These are phyloP conservation scores for Leccinum imitatum DNA, from an alignment of 768 basidiomycete species.

Conservation along the genomic window DNA sequence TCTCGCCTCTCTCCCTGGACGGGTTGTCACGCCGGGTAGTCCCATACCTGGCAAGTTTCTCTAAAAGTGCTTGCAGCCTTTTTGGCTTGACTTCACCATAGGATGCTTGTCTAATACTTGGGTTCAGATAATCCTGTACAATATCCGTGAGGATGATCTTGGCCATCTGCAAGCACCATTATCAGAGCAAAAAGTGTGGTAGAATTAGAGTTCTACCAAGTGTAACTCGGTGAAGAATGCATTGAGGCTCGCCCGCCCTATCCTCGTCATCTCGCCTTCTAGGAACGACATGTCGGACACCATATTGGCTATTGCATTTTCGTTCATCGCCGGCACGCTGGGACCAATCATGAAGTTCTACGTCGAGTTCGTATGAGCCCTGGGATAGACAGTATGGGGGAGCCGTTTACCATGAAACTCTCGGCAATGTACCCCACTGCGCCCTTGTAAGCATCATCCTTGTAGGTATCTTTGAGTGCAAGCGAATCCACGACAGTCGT, in stretches of 20 bases:
- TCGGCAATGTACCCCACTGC: constrained; percentile 88
- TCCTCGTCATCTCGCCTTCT: constrained; percentile 78
- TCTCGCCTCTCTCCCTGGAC: constrained; percentile 67
- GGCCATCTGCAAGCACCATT: constrained; percentile 48
- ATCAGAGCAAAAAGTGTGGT: background rate
- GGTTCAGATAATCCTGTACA: constrained; percentile 78
- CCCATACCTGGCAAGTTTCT: constrained; percentile 75
- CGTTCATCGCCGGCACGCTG: constrained; percentile 78
- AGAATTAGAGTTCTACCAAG: constrained; percentile 46
- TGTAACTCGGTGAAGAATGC: constrained; percentile 79
- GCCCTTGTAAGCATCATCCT: constrained; percentile 85
- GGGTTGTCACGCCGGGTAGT: constrained; percentile 55
- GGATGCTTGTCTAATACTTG: constrained; percentile 63
- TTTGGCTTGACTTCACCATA: constrained; percentile 69
- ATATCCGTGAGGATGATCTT: constrained; percentile 71
- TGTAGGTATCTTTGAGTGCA: constrained; percentile 78
- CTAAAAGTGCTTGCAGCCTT: constrained; percentile 68
- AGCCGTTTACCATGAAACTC: constrained; percentile 73
- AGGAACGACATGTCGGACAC: constrained; percentile 85
- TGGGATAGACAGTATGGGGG: background rate
- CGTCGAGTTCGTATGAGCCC: constrained; percentile 6
- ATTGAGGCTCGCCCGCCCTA: constrained; percentile 68
- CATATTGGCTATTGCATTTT: constrained; percentile 85
- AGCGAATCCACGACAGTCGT: constrained; percentile 93
- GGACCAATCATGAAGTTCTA: constrained; percentile 80